A percentile compares a stretch with the other conserved stretches of the same genome.
Evolutionary conservation across 2,329 filamentous ascomycete genomes (phyloP).

Genomic region (Claviceps capensis): DNA sequence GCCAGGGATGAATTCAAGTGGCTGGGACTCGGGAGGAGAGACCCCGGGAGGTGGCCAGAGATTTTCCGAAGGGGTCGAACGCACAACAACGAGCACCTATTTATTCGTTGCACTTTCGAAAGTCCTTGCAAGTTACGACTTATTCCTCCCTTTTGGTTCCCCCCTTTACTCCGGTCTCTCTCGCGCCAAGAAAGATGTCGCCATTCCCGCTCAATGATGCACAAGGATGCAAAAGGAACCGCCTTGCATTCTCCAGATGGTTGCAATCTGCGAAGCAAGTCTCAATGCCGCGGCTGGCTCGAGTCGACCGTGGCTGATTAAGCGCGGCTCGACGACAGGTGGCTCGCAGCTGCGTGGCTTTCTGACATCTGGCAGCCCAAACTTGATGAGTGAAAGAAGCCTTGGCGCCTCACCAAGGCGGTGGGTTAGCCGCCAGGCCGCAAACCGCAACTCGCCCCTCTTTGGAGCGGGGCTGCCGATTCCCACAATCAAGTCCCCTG

Average conservation of each 20-base stretch:
- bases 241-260: not conserved
- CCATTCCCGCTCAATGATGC: not conserved
- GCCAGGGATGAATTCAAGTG: not conserved
- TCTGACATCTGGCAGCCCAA: not conserved
- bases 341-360: too few relatives aligned
- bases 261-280: not conserved
- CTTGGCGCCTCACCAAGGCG: not conserved
- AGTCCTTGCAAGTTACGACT: not conserved
- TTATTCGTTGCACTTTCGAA: not conserved
- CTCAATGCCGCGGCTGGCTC: not conserved
- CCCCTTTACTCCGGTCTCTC: not conserved
- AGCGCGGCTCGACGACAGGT: not conserved
- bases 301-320: not conserved
- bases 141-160: not conserved
- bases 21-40: not conserved
- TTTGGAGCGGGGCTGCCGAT: slow-evolving; percentile 4
- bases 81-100: not conserved
- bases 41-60: not conserved
- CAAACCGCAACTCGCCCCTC: slow-evolving; percentile 3
- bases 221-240: not conserved
- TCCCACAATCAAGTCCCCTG: not conserved
- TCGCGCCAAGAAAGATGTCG: not conserved
- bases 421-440: not conserved
- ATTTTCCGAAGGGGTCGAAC: not conserved
- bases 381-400: not conserved